Evolutionary conservation across 2,329 filamentous ascomycete species (phyloP), one percentile per base, ranked within the genome.

Genomic region (Xylariomycetidae sp.): DNA sequence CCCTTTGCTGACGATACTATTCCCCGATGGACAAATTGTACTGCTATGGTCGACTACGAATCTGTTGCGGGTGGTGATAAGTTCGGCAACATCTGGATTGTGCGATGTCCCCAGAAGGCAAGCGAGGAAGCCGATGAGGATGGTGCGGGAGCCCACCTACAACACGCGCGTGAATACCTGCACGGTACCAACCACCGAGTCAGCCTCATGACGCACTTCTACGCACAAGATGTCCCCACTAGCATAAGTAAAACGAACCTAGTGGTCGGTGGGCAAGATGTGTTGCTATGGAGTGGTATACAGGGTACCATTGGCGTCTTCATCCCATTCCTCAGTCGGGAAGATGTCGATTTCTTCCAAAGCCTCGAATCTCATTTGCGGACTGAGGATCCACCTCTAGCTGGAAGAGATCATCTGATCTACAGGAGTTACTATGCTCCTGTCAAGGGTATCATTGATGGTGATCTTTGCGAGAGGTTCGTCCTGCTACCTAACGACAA

Each of bases 281-380:
- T 97, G 25, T 67, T 98, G 2, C 72, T 98, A 33, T 98, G 92
- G 92, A 85, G 84, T 45, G 94, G 94, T 14, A 70, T 98, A 13
- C 90, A 96, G 62, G 94, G 92, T 30, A 97, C 92, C 0, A 78
- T 99, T 25, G 92, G 90, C 30, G 87, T 95, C 33, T 73, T 98
- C 30, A 84, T 98, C 29, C 92, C 94, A 0, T 97, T 99, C 56
- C 70, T 88, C 29, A 84, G 82, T 42, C 84, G 94, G 23, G 89
- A 97, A 55, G 90, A 97, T 51, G 86, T 94, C 31, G 92, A 97
- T 59, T 97, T 98, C 65, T 98, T 98, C 76, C 89, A 96, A 59
- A 88, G 79, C 41, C 72, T 98, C 16, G 92, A 98, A 64, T 81
- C 85, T 54, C 86, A 94, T 54, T 72, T 99, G 57, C 77, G 90